Conservation (phyloP, 176 grass and related monocot species). For the Oryza officinalis region DNA sequence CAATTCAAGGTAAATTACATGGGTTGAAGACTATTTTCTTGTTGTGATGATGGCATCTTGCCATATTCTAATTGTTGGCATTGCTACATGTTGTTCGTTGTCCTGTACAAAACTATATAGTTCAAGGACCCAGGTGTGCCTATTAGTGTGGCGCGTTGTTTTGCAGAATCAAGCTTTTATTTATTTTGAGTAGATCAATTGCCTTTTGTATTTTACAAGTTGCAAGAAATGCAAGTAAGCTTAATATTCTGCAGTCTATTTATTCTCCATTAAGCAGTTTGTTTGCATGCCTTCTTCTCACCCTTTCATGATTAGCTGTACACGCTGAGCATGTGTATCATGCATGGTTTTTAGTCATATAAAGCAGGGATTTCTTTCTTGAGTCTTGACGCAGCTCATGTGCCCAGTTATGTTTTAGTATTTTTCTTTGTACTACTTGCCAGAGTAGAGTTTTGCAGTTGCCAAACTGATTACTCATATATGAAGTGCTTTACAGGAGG, state of each 20-base stretch:
- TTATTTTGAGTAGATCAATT: slow-evolving; percentile 4
- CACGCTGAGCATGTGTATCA: background rate
- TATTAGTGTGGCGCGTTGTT: background rate
- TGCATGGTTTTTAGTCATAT: slow-evolving; percentile 4
- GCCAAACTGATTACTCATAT: slow-evolving; percentile 47
- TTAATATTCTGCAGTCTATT: background rate
- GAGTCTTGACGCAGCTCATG: slow-evolving; percentile 8
- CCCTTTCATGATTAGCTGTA: slow-evolving; percentile 21
- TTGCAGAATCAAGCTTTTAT: slow-evolving; percentile 12
- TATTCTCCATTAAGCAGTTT: background rate
- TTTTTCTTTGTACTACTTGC: background rate
- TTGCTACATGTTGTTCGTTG: background rate
- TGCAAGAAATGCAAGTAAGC: slow-evolving; percentile 6
- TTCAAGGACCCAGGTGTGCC: slow-evolving; percentile 20
- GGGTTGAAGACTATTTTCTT: slow-evolving; percentile 7
- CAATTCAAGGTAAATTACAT: slow-evolving; percentile 77
- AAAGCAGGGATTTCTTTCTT: slow-evolving; percentile 1
- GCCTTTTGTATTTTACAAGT: slow-evolving; percentile 5
- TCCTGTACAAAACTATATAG: background rate
- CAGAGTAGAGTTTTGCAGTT: slow-evolving; percentile 22
- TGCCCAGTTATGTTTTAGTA: background rate
- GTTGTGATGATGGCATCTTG: slow-evolving; percentile 2
- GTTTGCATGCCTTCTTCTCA: background rate
- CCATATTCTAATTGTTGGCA: slow-evolving; percentile 1
- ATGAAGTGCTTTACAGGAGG: slow-evolving; percentile 89